Evolutionary conservation across 768 basidiomycete genomes (phyloP).

Genomic region (Kwoniella heveanensis): DNA sequence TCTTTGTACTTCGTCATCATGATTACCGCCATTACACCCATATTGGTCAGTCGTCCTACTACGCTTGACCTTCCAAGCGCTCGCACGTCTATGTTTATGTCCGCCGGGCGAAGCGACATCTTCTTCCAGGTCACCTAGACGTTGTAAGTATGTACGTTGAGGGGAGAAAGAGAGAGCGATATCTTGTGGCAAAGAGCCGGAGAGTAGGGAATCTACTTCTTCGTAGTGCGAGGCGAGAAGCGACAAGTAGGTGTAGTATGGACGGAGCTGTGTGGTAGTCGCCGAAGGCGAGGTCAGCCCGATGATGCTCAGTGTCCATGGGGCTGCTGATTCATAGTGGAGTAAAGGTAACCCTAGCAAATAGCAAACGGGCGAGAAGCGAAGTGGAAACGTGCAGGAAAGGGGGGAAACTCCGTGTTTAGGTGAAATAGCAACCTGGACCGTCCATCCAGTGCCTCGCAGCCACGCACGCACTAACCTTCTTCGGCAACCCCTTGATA

Average conservation of each 20-base stretch:
- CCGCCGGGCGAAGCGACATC: neutral
- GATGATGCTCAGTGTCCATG: no score
- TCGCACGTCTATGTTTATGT: slow-evolving; percentile 1
- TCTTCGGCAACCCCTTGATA: slow-evolving; percentile 46
- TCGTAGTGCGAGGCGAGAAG: slow-evolving; percentile 41
- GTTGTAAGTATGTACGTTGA: slow-evolving; percentile 12
- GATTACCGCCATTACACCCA: neutral
- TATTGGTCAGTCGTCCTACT: slow-evolving; percentile 2
- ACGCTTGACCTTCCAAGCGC: slow-evolving; percentile 18
- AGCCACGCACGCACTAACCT: no score
- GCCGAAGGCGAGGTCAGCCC: no score
- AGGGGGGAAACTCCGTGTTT: no score
- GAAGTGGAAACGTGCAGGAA: no score
- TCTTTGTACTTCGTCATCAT: neutral
- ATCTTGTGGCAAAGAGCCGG: slow-evolving; percentile 44
- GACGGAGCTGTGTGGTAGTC: slow-evolving; percentile 43
- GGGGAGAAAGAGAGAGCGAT: slow-evolving; percentile 46
- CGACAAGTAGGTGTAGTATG: slow-evolving; percentile 51
- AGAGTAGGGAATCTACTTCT: slow-evolving; percentile 51
- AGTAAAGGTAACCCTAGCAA: no score
- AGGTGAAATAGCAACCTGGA: no score
- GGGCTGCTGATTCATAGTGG: no score
- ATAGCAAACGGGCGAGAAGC: no score
- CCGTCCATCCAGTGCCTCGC: no score
- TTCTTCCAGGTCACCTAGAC: slow-evolving; percentile 12